Evolutionary conservation across 2,329 filamentous ascomycete species (phyloP).

Genomic region (Ophiostoma australiae): DNA sequence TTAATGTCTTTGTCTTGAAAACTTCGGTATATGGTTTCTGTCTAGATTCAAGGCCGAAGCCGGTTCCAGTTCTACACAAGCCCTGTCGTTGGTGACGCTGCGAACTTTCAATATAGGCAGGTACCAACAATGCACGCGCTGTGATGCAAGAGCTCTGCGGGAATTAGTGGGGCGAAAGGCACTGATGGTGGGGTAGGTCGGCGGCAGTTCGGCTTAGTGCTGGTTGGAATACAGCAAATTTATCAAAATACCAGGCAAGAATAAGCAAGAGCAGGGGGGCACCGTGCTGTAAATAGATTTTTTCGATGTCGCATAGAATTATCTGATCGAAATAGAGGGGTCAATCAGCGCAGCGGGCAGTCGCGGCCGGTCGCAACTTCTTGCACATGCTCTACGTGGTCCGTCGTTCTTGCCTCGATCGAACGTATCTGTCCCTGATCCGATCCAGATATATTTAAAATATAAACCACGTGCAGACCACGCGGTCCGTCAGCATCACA

Average conservation of each 20-base stretch:
- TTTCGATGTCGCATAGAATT: neutral
- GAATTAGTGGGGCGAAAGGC: neutral
- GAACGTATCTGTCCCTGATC: neutral
- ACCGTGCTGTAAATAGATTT: neutral
- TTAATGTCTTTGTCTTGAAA: too few relatives aligned
- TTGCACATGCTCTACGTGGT: neutral
- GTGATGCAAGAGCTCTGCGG: constrained; percentile 1
- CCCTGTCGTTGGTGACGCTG: neutral
- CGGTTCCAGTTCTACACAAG: neutral
- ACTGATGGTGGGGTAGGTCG: constrained; percentile 9
- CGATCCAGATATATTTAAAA: neutral
- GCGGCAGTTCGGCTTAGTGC: constrained; percentile 9
- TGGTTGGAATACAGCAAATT: neutral
- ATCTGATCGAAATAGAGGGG: constrained; percentile 13
- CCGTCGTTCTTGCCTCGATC: neutral
- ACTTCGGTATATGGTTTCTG: neutral
- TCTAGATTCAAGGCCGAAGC: neutral
- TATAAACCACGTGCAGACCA: neutral
- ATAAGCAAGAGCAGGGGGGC: neutral
- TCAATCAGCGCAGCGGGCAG: neutral
- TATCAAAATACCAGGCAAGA: neutral
- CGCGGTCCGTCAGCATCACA: neutral
- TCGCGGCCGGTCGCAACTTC: neutral
- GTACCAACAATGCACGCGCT: neutral
- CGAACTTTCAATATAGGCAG: neutral